Conservation (phyloP, 805 yeast species). For the Lipomyces japonicus region DNA sequence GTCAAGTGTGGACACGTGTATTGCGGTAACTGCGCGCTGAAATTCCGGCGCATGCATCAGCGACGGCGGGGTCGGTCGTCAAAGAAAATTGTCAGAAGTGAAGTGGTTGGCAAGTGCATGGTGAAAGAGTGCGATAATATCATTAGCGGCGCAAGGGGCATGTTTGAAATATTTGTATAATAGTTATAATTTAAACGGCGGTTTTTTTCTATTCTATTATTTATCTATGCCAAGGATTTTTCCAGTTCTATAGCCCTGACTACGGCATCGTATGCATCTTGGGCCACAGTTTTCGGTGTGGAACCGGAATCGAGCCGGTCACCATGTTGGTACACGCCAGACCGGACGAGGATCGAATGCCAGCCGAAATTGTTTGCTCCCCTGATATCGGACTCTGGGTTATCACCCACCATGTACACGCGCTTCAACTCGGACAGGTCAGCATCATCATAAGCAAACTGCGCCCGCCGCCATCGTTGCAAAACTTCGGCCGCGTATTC, state of each 20-base stretch:
- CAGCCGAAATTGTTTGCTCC: conserved; percentile 90
- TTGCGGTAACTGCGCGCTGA: conserved; percentile 25
- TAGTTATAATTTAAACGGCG: too few species aligned
- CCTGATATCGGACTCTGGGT: conserved; percentile 85
- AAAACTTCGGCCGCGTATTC: conserved; percentile 76
- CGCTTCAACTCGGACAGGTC: conserved; percentile 40
- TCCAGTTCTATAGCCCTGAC: conserved; percentile 29
- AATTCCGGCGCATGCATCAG: conserved; percentile 5
- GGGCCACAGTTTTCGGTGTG: conserved; percentile 49
- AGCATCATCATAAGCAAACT: conserved; percentile 8
- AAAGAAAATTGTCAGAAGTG: too few species aligned
- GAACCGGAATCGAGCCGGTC: conserved; percentile 33
- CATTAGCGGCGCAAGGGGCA: conserved; percentile 17
- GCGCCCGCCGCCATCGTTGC: conserved; percentile 42
- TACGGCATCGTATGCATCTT: conserved; percentile 54
- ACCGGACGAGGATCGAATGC: conserved; percentile 76
- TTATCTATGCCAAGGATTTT: too few species aligned
- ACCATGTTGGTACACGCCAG: conserved; percentile 79
- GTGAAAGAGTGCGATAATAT: conserved; percentile 19
- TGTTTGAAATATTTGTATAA: conserved; percentile 21
- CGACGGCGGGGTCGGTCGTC: conserved; percentile 2
- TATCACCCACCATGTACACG: conserved; percentile 97
- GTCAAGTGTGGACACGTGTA: conserved; percentile 28
- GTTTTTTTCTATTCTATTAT: too few species aligned
- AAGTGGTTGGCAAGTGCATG: conserved; percentile 11